These are phyloP conservation scores for Phyllosticta citrichinensis DNA, from an alignment of 2,329 filamentous ascomycete genomes.

Conservation along the genomic window DNA sequence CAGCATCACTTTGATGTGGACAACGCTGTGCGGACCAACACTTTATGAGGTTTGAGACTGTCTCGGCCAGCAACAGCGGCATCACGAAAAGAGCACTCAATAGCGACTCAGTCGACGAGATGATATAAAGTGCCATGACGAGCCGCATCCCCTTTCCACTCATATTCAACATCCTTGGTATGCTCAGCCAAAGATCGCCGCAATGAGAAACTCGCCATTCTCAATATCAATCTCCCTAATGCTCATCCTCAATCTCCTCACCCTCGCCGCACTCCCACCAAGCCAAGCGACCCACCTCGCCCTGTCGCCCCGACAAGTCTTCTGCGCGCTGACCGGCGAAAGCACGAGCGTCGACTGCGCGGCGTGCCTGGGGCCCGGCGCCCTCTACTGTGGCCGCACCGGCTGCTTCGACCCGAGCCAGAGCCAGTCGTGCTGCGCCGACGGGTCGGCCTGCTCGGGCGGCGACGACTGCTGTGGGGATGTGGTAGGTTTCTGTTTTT, in stretches of 20 bases:
- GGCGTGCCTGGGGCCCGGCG: slow-evolving; percentile 5
- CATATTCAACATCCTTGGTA: neutral
- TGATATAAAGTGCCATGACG: neutral
- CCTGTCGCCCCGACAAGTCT: neutral
- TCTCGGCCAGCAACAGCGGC: neutral
- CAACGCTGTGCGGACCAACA: neutral
- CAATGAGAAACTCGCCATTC: no score
- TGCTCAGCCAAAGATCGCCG: no score
- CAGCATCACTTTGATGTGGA: neutral
- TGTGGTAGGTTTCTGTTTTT: neutral
- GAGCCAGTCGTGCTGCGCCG: slow-evolving; percentile 9
- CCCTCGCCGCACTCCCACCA: neutral
- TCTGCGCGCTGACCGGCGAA: neutral
- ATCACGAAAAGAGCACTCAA: neutral
- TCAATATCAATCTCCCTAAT: no score
- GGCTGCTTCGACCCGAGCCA: slow-evolving; percentile 7
- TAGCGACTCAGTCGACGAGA: neutral
- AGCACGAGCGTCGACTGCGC: neutral
- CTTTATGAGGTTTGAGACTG: neutral
- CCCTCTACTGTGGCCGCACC: slow-evolving; percentile 2
- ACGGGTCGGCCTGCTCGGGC: neutral
- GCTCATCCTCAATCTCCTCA: neutral
- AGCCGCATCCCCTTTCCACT: neutral
- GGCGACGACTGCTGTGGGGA: neutral
- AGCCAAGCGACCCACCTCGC: neutral